phyloP scores from a whole-genome alignment of 1,139 yeast genomes.

The Trichomonascaceae sp. region DNA sequence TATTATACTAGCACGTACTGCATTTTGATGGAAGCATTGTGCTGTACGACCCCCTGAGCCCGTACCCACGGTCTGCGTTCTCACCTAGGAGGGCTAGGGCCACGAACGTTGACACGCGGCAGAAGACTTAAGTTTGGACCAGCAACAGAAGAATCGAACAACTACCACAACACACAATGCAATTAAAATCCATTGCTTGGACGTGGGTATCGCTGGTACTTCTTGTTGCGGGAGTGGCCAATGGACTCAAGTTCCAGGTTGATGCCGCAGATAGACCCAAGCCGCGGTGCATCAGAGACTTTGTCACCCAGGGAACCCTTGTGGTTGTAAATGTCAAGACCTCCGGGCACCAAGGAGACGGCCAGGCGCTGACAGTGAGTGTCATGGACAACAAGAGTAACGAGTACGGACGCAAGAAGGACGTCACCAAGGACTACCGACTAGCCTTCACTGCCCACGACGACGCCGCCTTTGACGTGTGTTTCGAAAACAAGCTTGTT shows the following conservation, averaged over 20 bases:
- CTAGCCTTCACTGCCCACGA: constrained; percentile 77
- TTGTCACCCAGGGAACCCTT: constrained; percentile 67
- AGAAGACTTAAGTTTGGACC: no score
- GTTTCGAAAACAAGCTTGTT: constrained; percentile 58
- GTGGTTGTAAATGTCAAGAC: constrained; percentile 65
- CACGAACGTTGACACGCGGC: no score
- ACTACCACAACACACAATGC: no score
- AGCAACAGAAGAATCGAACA: no score
- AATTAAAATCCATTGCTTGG: no score
- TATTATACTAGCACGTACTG: no score
- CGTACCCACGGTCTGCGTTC: no score
- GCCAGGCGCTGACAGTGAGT: constrained; percentile 43
- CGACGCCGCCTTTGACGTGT: constrained; percentile 78
- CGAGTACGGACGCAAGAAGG: constrained; percentile 27
- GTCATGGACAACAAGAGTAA: constrained; percentile 28
- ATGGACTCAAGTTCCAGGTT: constrained; percentile 22
- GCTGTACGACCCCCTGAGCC: no score
- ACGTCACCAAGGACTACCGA: constrained; percentile 45
- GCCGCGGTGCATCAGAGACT: constrained; percentile 77
- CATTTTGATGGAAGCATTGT: no score
- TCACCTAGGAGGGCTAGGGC: no score
- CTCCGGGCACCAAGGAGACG: constrained; percentile 68
- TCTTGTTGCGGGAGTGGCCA: no score
- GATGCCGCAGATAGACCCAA: constrained; percentile 17
- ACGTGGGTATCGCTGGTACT: no score